Conservation (phyloP, 805 yeast species). For the Teunomyces cretensis region DNA sequence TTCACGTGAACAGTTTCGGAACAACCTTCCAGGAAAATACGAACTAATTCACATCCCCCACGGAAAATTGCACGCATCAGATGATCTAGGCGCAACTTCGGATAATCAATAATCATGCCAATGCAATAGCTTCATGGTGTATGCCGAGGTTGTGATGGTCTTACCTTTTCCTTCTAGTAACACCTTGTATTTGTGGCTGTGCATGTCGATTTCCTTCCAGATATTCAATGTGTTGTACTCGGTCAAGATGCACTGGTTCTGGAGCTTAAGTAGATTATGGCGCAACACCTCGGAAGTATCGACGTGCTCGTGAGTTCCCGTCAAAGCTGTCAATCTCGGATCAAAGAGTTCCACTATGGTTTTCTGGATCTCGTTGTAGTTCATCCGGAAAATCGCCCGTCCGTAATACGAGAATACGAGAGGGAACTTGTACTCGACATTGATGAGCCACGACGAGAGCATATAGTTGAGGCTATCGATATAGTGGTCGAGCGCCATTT, state of each 20-base stretch:
- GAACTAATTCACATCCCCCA: neutral
- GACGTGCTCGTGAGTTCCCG: neutral
- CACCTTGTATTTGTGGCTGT: neutral
- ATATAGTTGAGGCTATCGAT: conserved; percentile 16
- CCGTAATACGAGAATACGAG: conserved; percentile 25
- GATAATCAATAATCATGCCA: neutral
- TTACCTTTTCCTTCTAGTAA: neutral
- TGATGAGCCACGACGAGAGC: conserved; percentile 17
- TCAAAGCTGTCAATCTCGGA: neutral
- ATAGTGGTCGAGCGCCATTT: neutral
- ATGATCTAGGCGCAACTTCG: neutral
- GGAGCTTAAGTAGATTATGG: conserved; percentile 10
- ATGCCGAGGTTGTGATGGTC: neutral
- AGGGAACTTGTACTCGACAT: conserved; percentile 23
- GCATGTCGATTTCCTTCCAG: conserved; percentile 6
- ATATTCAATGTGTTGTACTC: conserved; percentile 10
- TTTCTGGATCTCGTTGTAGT: conserved; percentile 14
- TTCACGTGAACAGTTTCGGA: neutral
- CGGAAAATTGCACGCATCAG: neutral
- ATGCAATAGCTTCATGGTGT: neutral
- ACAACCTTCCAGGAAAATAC: conserved; percentile 1
- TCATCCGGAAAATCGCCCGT: conserved; percentile 15
- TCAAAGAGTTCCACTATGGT: conserved; percentile 10
- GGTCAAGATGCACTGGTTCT: conserved; percentile 6
- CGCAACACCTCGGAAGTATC: conserved; percentile 2